These are phyloP conservation scores for Zelonia costaricensis DNA, from an alignment of 208 protist species.

Conservation along the genomic window DNA sequence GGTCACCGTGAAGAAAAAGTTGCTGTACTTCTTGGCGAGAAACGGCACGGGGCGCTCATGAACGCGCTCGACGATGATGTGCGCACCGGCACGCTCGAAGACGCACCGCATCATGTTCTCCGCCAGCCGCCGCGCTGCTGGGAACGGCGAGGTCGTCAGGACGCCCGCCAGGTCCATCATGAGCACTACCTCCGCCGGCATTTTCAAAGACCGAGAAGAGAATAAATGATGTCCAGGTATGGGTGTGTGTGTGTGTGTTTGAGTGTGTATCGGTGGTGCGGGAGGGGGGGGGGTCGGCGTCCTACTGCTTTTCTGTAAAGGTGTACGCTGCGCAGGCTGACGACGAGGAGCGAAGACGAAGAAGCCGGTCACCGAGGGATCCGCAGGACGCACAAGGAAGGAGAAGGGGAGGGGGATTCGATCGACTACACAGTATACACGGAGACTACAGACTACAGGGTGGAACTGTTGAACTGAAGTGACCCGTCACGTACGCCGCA, in stretches of 20 bases:
- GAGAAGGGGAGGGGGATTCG: no score
- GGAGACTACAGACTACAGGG: no score
- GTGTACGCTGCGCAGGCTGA: no score
- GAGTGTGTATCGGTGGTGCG: background rate
- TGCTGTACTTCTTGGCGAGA: constrained; percentile 68
- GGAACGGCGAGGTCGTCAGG: constrained; percentile 66
- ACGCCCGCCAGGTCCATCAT: constrained; percentile 80
- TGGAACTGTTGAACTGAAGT: no score
- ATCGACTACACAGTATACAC: no score
- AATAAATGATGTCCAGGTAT: background rate
- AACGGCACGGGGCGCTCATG: constrained; percentile 41
- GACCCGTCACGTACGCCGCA: no score
- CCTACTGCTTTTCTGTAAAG: background rate
- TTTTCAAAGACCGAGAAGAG: constrained; percentile 8
- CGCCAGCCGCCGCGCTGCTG: constrained; percentile 57
- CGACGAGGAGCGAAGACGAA: no score
- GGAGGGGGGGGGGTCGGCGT: background rate
- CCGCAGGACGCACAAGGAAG: no score
- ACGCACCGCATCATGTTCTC: constrained; percentile 77
- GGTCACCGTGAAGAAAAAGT: constrained; percentile 68
- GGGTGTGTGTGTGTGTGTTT: constrained; percentile 2
- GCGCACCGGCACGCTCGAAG: constrained; percentile 60
- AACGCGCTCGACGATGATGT: constrained; percentile 41
- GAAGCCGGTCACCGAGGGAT: no score
- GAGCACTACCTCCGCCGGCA: constrained; percentile 76